Evolutionary conservation across 2,329 filamentous ascomycete genomes (phyloP), one percentile per base, ranked within the genome.

Genomic region (Teratosphaeria zuluensis): DNA sequence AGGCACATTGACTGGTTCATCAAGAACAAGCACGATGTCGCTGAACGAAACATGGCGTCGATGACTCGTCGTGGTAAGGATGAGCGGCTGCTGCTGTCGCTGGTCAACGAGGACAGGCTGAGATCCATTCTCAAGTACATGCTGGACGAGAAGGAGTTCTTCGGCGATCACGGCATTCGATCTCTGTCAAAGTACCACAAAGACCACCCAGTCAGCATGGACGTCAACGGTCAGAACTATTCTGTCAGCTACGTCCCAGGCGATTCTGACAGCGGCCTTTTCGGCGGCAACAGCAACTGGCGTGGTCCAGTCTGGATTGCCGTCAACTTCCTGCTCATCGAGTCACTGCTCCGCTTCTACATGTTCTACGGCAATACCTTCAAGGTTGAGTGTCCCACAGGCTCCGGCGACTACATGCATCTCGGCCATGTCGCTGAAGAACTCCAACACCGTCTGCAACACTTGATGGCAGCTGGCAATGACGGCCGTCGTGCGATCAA

Each of bases 231-330:
- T 0, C 90, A 96, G 72, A 82, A 81, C 32, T 97, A 96, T 77
- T 84, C 85, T 59, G 92, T 97, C 48, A 83, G 85, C 66, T 97
- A 97, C 69, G 85, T 97, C 19, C 86, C 94, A 1, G 94, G 92
- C n/a, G 92, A 97, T 71, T 96, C 92, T 0, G 92, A 97, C 76
- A 96, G 89, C 68, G 90, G 90, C 3, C 82, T 97, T 4, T 97
- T 97, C 69, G 92, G 92, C 56, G 92, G 92, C 65, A 97, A 97
- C 81, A 96, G 91, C 74, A 97, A 97, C 75, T 97, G 92, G 92
- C 85, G 92, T 76, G 92, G 78, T 0, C 92, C 94, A 0, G 92
- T 96, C 66, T 97, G 92, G 92, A 81, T 96, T 54, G 94, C 90
- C 62, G 91, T 96, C 76, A 97, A 97, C 75, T 96, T 96, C 76